A percentile compares a stretch with the other conserved stretches of the same genome.
Conservation (phyloP, 2,329 filamentous ascomycete species). For the Fusarium sp. region DNA sequence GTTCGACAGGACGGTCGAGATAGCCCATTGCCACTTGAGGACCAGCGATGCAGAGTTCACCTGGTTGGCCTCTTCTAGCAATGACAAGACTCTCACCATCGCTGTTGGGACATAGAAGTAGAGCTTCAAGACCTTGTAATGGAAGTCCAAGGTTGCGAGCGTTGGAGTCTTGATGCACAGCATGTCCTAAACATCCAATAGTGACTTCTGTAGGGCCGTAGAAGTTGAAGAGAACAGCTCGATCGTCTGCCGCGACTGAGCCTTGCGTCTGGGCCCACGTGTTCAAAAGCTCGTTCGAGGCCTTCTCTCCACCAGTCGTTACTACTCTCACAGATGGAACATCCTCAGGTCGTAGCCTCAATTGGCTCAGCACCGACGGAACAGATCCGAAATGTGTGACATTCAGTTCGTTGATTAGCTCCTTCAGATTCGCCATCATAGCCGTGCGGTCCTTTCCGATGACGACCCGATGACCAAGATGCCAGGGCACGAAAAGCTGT, state of each 20-base stretch:
- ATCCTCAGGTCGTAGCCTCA: not conserved
- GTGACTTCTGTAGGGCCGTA: constrained; percentile 24
- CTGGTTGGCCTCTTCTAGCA: constrained; percentile 1
- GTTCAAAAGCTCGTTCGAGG: constrained; percentile 16
- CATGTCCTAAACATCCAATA: constrained; percentile 11
- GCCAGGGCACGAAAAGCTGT: constrained; percentile 17
- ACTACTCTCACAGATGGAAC: constrained; percentile 12
- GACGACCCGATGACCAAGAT: not conserved
- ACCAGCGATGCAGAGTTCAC: constrained; percentile 19
- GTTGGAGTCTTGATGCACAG: constrained; percentile 10
- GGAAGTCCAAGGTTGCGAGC: constrained; percentile 23
- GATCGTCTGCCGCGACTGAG: fast-evolving
- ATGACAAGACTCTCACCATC: fast-evolving
- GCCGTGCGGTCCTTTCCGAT: constrained; percentile 14
- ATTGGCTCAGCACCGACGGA: constrained; percentile 9
- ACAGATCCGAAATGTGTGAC: constrained; percentile 22
- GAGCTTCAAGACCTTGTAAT: not conserved
- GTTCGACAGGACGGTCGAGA: constrained; percentile 4
- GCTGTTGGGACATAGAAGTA: not conserved
- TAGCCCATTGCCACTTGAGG: constrained; percentile 22
- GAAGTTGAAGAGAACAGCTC: constrained; percentile 15
- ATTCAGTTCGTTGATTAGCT: constrained; percentile 12
- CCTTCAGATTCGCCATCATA: not conserved
- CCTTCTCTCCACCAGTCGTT: constrained; percentile 23
- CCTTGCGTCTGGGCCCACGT: not conserved